Base-by-base conservation (phyloP, 148 eudicot genomes). In the Chenopodium quinoa region DNA sequence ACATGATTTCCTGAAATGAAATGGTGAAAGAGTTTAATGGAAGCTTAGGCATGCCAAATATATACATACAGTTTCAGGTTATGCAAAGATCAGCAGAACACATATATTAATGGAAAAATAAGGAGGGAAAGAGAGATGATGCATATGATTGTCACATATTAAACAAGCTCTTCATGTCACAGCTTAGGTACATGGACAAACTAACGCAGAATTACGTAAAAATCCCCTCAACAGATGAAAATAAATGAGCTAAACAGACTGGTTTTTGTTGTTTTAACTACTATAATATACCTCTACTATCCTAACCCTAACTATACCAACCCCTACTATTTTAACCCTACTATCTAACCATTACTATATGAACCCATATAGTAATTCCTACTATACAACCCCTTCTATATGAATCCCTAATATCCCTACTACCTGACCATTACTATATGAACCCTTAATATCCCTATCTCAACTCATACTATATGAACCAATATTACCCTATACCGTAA, bases 1-100 rank as follows among this genome's bases (percentile, higher is more conserved):
- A 85, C 98, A 94, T 92, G 37, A 94, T 86, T 77, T 94, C 98
- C 98, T 94, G 91, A 34, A 90, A 83, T 20, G 50, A 76, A 69
- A 27, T n/a, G 47, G 16, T 60, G 54, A 37, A 27, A 6, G 17
- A 67, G 5, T 66, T 76, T 22, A 46, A 32, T 20, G 34, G 32
- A 31, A 70, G 31, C 44, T 4, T 20, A 12, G 32, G 34, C 46
- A 68, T 32, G 70, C 6, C 66, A 77, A 9, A 72, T 32, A 72
- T 47, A 78, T n/a, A 54, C 4, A 72, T 58, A 8, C 27, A 58
- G 50, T 58, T 60, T 46, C 19, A 11, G 31, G 34, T 25, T 37
- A 71, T 9, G 9, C 56, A 37, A 37, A 22, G 62, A 73, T 47
- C 19, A 25, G 34, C 34, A 66, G 19, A 19, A 48, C 58, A 46